A percentile compares a stretch with the other conserved stretches of the same genome.
These are phyloP conservation scores for Stromatinia cepivora DNA, from an alignment of 2,329 filamentous ascomycete species.

Conservation along the genomic window DNA sequence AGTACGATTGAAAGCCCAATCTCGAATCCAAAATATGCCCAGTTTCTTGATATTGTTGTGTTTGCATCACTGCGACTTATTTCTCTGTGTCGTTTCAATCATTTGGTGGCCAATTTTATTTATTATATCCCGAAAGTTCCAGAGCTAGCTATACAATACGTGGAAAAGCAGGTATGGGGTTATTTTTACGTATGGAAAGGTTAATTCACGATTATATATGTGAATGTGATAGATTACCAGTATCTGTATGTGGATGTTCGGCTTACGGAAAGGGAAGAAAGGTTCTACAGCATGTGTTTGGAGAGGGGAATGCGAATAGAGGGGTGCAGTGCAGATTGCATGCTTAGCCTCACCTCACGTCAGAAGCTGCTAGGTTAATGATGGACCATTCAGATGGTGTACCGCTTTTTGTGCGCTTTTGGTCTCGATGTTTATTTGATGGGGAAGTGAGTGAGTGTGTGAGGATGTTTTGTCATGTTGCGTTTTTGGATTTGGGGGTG, in stretches of 20 bases:
- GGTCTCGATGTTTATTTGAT: not conserved
- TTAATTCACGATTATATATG: not conserved
- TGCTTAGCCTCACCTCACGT: slow-evolving; percentile 16
- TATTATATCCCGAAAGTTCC: not conserved
- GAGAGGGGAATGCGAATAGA: not conserved
- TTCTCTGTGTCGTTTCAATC: not conserved
- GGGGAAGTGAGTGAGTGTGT: not conserved
- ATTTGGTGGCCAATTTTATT: too few species aligned
- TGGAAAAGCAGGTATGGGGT: not conserved
- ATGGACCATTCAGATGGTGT: not conserved
- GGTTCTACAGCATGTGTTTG: slow-evolving; percentile 1
- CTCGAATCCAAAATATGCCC: not conserved
- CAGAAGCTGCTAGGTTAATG: not conserved
- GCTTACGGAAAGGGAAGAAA: not conserved
- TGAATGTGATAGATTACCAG: not conserved
- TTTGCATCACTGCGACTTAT: not conserved
- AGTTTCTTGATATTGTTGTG: not conserved
- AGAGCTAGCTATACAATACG: not conserved
- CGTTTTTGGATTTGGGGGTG: not conserved
- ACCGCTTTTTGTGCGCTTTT: not conserved
- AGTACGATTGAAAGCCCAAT: not conserved
- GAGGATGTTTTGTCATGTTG: too few species aligned
- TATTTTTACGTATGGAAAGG: not conserved
- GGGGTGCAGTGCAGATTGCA: not conserved
- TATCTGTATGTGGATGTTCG: not conserved